phyloP scores from a whole-genome alignment of 805 yeast species.

The Pichia sporocuriosa region DNA sequence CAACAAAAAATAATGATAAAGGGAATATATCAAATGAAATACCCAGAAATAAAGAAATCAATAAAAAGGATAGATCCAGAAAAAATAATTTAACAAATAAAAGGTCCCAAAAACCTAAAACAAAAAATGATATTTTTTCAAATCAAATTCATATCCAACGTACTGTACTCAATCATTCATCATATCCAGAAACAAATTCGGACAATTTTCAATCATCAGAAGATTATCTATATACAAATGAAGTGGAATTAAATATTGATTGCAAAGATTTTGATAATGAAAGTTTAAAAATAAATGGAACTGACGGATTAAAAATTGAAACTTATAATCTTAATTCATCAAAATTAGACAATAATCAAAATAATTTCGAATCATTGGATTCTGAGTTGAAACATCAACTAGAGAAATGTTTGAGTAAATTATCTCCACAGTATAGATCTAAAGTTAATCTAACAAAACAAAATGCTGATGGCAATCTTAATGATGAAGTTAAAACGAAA shows the following conservation, averaged over 20 bases:
- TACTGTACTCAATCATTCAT: constrained; percentile 7
- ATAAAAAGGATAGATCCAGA: no score
- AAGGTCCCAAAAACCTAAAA: not conserved
- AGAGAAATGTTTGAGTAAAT: not conserved
- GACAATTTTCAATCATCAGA: not conserved
- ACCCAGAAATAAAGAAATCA: no score
- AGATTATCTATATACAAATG: not conserved
- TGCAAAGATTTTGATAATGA: not conserved
- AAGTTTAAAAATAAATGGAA: not conserved
- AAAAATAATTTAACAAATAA: not conserved
- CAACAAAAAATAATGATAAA: no score
- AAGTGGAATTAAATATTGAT: not conserved
- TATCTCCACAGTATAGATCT: not conserved
- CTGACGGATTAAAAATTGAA: not conserved
- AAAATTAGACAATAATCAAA: not conserved
- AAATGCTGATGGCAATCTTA: not conserved
- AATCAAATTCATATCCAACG: constrained; percentile 2
- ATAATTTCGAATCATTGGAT: constrained; percentile 1
- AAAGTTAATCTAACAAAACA: no score
- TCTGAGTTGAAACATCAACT: constrained; percentile 3
- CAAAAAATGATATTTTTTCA: not conserved
- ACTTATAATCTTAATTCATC: not conserved
- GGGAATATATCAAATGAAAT: no score
- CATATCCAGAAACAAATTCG: constrained; percentile 13
- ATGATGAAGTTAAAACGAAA: not conserved